Percentiles rank a stretch among this genome's conserved stretches.
Evolutionary conservation across 73 alveolate genomes (phyloP).

Genomic region (Blepharisma japonicum): DNA sequence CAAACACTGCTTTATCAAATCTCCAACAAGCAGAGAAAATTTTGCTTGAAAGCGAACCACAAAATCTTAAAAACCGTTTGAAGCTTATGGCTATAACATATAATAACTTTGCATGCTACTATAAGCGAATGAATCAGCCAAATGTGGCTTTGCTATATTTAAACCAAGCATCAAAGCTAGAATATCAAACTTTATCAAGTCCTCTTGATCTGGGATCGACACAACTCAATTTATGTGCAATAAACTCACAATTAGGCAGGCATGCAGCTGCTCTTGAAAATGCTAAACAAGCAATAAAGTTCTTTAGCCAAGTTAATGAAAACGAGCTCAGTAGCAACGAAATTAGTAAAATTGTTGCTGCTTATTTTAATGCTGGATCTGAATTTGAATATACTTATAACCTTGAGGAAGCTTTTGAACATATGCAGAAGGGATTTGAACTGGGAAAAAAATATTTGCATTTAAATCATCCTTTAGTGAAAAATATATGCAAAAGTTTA

Average conservation of each 20-base stretch:
- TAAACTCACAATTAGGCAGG: conserved; percentile 43
- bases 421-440: no score
- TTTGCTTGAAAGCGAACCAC: no score
- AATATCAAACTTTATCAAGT: conserved; percentile 26
- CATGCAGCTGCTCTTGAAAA: conserved; percentile 27
- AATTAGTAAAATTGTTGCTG: conserved; percentile 16
- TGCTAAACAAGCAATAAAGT: not conserved
- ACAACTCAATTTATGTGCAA: conserved; percentile 53
- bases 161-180: conserved; percentile 33
- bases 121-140: conserved; percentile 51
- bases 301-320: not conserved
- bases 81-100: conserved; percentile 36
- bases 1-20: no score
- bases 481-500: no score
- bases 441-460: no score
- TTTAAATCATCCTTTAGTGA: no score
- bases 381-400: not conserved
- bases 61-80: not conserved
- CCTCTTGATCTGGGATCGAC: conserved; percentile 51
- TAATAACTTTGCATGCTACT: conserved; percentile 58
- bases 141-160: conserved; percentile 50
- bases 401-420: conserved; percentile 33
- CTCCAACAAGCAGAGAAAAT: no score
- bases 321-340: not conserved
- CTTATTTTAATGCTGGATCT: conserved; percentile 1